phyloP scores from a whole-genome alignment of 371 early-diverging fungal genomes.

The Dinochytrium kinnereticum region DNA sequence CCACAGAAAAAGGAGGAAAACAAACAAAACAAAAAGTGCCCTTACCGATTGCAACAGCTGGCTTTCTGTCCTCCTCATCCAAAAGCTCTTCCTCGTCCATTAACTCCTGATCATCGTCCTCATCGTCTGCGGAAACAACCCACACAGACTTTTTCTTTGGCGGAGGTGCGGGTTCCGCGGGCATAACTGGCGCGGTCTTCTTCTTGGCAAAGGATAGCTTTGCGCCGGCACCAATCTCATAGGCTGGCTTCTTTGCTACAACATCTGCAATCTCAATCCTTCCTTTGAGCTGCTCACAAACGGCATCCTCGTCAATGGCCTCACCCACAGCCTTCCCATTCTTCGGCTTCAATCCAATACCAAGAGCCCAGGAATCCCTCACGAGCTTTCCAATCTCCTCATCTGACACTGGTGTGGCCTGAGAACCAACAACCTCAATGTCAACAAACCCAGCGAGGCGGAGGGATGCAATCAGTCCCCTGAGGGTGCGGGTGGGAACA shows the following conservation, averaged over 20 bases:
- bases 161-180: constrained; percentile 13
- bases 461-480: constrained; percentile 59
- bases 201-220: constrained; percentile 61
- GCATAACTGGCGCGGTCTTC: constrained; percentile 47
- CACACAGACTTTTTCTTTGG: constrained; percentile 55
- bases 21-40: constrained; percentile 45
- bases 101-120: constrained; percentile 63
- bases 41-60: constrained; percentile 59
- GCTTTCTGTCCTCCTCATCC: constrained; percentile 75
- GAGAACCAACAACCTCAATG: constrained; percentile 29
- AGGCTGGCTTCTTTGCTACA: constrained; percentile 79
- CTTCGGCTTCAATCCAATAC: constrained; percentile 36
- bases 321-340: constrained; percentile 23
- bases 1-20: no score
- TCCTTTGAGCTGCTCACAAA: constrained; percentile 27
- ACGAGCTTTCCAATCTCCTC: constrained; percentile 52
- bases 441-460: constrained; percentile 74
- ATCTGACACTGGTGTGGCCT: constrained; percentile 33
- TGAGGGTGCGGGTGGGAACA: constrained; percentile 50
- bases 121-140: constrained; percentile 67
- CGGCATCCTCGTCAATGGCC: constrained; percentile 23
- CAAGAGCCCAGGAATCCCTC: constrained; percentile 38
- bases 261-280: constrained; percentile 53
- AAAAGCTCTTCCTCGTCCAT: constrained; percentile 70
- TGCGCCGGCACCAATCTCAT: constrained; percentile 81